These are phyloP conservation scores for Microdochium paspali DNA, from an alignment of 2,329 filamentous ascomycete genomes.

Conservation along the genomic window DNA sequence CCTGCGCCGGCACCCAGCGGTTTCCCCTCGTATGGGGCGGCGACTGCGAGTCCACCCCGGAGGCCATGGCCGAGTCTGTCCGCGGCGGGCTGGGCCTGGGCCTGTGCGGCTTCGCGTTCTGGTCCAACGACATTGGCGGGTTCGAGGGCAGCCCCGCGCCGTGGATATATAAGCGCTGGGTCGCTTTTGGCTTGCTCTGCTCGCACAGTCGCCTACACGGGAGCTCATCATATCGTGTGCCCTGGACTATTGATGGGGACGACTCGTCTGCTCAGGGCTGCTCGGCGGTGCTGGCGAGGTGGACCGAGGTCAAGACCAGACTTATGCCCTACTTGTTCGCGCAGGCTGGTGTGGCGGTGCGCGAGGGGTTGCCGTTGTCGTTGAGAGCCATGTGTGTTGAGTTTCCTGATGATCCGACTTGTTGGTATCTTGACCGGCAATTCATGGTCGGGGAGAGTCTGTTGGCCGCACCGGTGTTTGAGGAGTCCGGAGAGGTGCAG, in stretches of 20 bases:
- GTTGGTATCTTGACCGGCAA: constrained; percentile 59
- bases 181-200: constrained; percentile 64
- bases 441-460: constrained; percentile 64
- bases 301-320: constrained; percentile 38
- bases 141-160: constrained; percentile 60
- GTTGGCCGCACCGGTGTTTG: constrained; percentile 58
- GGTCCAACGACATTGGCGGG: constrained; percentile 63
- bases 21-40: constrained; percentile 67
- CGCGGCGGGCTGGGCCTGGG: constrained; percentile 56
- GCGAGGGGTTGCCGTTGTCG: constrained; percentile 48
- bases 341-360: constrained; percentile 29
- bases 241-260: constrained; percentile 61
- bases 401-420: constrained; percentile 60
- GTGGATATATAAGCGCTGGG: constrained; percentile 70
- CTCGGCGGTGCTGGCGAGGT: constrained; percentile 37
- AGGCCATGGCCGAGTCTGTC: constrained; percentile 63
- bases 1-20: constrained; percentile 58
- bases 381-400: constrained; percentile 60
- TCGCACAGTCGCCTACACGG: constrained; percentile 64
- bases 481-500: constrained; percentile 53
- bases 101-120: constrained; percentile 56
- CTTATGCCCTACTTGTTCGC: constrained; percentile 43
- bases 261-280: constrained; percentile 44
- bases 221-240: constrained; percentile 62
- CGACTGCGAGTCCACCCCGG: constrained; percentile 65